Conservation (phyloP, 495 filamentous ascomycete species). For the Aspergillus sparsus region DNA sequence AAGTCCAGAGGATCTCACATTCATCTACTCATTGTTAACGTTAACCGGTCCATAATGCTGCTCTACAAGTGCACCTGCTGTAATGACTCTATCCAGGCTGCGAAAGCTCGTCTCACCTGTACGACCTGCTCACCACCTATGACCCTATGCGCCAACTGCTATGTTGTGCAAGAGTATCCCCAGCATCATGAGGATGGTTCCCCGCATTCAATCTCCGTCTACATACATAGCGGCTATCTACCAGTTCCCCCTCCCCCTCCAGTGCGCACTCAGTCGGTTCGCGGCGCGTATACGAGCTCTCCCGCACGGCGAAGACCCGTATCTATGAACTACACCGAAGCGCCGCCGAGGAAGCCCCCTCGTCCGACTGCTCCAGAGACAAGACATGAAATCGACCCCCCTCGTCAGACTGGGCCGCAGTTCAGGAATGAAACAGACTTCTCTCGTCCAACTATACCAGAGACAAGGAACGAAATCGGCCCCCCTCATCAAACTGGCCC, state of each 20-base stretch:
- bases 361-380: not conserved
- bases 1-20: no score
- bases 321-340: not conserved
- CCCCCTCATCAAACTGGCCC: not conserved
- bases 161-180: conserved; percentile 7
- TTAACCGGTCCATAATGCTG: not conserved
- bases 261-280: not conserved
- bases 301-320: conserved; percentile 2
- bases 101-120: conserved; percentile 8
- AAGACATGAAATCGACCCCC: not conserved
- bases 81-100: conserved; percentile 8
- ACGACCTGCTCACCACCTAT: conserved; percentile 7
- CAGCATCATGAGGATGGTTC: conserved; percentile 9
- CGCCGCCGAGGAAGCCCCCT: conserved; percentile 12
- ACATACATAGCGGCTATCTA: conserved; percentile 10
- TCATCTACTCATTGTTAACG: no score
- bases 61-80: conserved; percentile 15
- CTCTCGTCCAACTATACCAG: not conserved
- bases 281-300: not conserved
- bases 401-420: not conserved
- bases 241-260: conserved; percentile 14
- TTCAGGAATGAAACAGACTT: no score
- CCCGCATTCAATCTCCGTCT: conserved; percentile 2
- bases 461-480: no score
- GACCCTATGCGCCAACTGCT: conserved; percentile 15